Evolutionary conservation across 495 filamentous ascomycete species (phyloP), one percentile per base, ranked within the genome.

Genomic region (Xylaria longipes): DNA sequence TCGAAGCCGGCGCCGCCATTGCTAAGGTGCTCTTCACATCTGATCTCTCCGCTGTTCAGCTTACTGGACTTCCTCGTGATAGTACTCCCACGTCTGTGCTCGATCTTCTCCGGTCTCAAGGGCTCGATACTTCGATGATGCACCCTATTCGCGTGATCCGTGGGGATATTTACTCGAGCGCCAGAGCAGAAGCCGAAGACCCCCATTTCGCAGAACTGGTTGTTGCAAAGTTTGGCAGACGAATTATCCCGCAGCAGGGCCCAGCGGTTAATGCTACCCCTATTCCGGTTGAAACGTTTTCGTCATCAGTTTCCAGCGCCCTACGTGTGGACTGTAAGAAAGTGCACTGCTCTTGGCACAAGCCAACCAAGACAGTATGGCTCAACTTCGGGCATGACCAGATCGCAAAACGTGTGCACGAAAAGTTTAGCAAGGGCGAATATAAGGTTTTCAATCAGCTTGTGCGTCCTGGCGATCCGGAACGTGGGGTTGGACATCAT

Each of bases 311-410:
- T 33, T 46, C 62, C 14, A 65, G 37, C 20, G 37, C 62, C 6
- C 14, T 65, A 20, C 39, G 58, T 41, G 52, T 56, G 25, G 80
- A 82, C 22, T 78, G 76, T 57, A 77, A 68, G 43, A 80, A 75
- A 14, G 71, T 82, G 0, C 72, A 75, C 58, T 73, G 72, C 33
- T 81, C 80, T 12, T 82, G 81, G 81, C 72, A 76, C 60, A 77
- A 73, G 17, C 72, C 80, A 0, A 64, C 46, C 37, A 72, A 52
- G 17, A 75, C 69, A 1, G 81, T 58, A 1, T 76, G 74, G 77
- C 74, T 82, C 17, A 79, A 77, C 54, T 82, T 80, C 56, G 62
- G 67, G 11, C 2, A 25, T 7, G n/a, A 27, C 25, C 20, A 71
- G 17, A 71, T 70, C 37, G 76, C 79, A 1, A 27, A 57, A 22